These are phyloP conservation scores for Fusarium camptoceras DNA, from an alignment of 2,329 filamentous ascomycete species.

Conservation along the genomic window DNA sequence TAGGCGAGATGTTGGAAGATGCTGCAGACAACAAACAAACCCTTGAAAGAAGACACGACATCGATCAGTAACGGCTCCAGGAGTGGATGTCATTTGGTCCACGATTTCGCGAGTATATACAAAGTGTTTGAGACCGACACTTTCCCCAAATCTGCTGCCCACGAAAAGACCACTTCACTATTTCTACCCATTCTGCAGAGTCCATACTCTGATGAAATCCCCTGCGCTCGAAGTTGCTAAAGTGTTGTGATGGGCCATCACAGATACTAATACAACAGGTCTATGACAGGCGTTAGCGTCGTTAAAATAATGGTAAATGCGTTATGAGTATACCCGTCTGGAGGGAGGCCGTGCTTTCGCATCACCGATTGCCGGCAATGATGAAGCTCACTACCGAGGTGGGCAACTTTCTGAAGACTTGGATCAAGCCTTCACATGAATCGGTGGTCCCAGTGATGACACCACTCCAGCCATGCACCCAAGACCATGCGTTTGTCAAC, in stretches of 20 bases:
- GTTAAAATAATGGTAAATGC: neutral
- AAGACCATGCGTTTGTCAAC: neutral
- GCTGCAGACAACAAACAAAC: no score
- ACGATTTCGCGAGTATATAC: no score
- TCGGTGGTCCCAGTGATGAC: neutral
- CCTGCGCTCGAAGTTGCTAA: no score
- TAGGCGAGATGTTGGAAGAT: neutral
- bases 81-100: no score
- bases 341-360: neutral
- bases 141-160: no score
- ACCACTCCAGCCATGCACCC: neutral
- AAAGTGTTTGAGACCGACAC: no score
- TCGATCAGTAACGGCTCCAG: no score
- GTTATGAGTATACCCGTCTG: neutral
- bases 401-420: neutral
- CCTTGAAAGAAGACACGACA: no score
- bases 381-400: neutral
- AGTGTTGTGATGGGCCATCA: neutral
- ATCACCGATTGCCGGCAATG: neutral
- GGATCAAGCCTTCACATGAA: neutral
- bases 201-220: no score
- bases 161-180: rapidly evolving
- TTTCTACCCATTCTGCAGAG: no score
- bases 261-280: neutral
- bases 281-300: rapidly evolving